Evolutionary conservation across 1,139 yeast genomes (phyloP).

Genomic region (Taiozyma sp.): DNA sequence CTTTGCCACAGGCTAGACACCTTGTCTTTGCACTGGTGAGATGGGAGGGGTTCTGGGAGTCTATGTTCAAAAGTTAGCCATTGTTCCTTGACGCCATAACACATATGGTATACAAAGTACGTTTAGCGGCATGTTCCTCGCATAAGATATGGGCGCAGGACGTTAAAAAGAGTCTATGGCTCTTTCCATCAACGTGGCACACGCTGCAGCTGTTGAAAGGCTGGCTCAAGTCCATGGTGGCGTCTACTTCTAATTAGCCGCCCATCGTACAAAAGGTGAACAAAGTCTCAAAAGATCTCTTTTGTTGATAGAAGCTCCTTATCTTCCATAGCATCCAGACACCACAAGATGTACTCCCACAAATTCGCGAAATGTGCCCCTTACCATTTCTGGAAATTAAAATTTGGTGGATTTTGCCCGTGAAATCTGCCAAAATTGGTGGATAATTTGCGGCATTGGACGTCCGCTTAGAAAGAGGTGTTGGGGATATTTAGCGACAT

Average conservation of each 20-base stretch:
- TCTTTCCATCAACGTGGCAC: slow-evolving; percentile 15
- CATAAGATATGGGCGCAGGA: slow-evolving; percentile 30
- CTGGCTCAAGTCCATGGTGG: slow-evolving; percentile 17
- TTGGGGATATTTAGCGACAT: too few species aligned
- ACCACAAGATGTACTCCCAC: neutral
- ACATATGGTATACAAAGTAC: slow-evolving; percentile 2
- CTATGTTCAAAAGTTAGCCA: neutral
- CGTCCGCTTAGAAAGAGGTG: neutral
- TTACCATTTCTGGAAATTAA: neutral
- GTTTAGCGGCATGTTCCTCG: slow-evolving; percentile 19
- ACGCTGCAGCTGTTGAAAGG: slow-evolving; percentile 25
- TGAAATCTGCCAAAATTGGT: neutral
- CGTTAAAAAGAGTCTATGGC: slow-evolving; percentile 18
- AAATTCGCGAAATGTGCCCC: neutral
- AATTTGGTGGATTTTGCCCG: neutral
- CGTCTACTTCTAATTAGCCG: neutral
- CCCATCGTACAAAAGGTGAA: neutral
- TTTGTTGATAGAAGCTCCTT: neutral
- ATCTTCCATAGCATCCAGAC: neutral
- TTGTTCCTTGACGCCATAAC: neutral
- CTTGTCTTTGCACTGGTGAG: slow-evolving; percentile 8
- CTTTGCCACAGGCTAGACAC: slow-evolving; percentile 16
- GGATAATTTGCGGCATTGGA: neutral
- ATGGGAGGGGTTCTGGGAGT: slow-evolving; percentile 1
- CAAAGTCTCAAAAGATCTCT: neutral